These are phyloP conservation scores for Phaeotremella fagi DNA, from an alignment of 768 basidiomycete species.

Conservation along the genomic window DNA sequence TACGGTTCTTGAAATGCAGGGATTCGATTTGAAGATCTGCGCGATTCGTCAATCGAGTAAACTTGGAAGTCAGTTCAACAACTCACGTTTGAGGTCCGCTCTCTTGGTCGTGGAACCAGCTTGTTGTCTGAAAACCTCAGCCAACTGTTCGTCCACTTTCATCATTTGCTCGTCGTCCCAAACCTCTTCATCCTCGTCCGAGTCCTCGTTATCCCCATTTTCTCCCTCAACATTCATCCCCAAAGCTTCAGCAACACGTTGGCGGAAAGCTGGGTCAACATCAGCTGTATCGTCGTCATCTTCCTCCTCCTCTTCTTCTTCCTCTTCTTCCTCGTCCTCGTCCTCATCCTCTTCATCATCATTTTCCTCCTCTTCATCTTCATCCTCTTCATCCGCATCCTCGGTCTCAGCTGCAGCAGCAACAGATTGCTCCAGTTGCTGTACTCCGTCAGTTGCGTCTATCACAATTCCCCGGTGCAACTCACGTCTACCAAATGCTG, in stretches of 20 bases:
- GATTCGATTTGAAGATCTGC: conserved; percentile 72
- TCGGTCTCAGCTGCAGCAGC: conserved; percentile 46
- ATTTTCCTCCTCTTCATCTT: conserved; percentile 39
- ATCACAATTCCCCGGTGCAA: conserved; percentile 4
- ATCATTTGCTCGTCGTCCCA: conserved; percentile 99
- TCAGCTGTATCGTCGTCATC: conserved; percentile 44
- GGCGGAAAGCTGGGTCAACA: conserved; percentile 57
- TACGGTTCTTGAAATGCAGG: conserved; percentile 91
- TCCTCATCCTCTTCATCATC: conserved; percentile 35
- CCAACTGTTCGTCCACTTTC: conserved; percentile 86
- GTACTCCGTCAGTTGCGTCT: conserved; percentile 12
- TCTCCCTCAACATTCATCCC: conserved; percentile 51
- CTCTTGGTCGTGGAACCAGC: conserved; percentile 17
- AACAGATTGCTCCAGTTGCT: conserved; percentile 79
- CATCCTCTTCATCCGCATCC: conserved; percentile 34
- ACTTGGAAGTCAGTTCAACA: background rate
- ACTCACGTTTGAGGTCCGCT: conserved; percentile 38
- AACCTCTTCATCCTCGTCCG: conserved; percentile 55
- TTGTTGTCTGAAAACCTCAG: conserved; percentile 72
- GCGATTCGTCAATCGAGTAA: background rate
- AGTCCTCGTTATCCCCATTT: conserved; percentile 56
- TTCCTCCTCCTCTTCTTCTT: conserved; percentile 47
- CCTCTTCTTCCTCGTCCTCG: conserved; percentile 17
- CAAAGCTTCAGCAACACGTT: conserved; percentile 56
- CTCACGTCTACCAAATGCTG: conserved; percentile 76